Evolutionary conservation across 2,329 filamentous ascomycete genomes (phyloP).

Genomic region (Dactylellina drechsleri): DNA sequence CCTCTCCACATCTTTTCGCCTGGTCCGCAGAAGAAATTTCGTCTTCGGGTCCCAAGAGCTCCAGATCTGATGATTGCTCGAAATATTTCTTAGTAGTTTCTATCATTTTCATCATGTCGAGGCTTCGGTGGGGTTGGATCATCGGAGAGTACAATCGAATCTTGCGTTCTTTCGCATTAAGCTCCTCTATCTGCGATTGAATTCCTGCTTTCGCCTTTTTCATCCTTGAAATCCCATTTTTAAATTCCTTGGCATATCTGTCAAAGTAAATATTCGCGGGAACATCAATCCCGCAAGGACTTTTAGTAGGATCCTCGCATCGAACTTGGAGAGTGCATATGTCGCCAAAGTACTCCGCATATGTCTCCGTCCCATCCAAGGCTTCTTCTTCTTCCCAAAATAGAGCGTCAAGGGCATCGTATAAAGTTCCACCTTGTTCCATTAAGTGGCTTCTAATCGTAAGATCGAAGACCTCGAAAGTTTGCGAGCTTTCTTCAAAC

Average conservation of each 20-base stretch:
- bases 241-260: slow-evolving; percentile 57
- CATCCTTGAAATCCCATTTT: slow-evolving; percentile 53
- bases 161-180: slow-evolving; percentile 56
- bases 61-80: slow-evolving; percentile 45
- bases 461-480: slow-evolving; percentile 54
- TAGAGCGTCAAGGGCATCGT: slow-evolving; percentile 56
- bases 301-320: slow-evolving; percentile 43
- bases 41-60: slow-evolving; percentile 25
- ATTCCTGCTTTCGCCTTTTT: slow-evolving; percentile 55
- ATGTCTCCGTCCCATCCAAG: slow-evolving; percentile 47
- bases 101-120: slow-evolving; percentile 51
- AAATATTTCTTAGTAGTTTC: slow-evolving; percentile 36
- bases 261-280: slow-evolving; percentile 57
- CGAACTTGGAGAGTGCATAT: slow-evolving; percentile 56
- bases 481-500: slow-evolving; percentile 50
- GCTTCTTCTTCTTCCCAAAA: slow-evolving; percentile 53
- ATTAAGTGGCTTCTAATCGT: slow-evolving; percentile 24
- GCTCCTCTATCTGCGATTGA: slow-evolving; percentile 54
- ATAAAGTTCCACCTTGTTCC: slow-evolving; percentile 53
- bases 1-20: slow-evolving; percentile 48
- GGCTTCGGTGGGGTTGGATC: slow-evolving; percentile 20
- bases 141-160: slow-evolving; percentile 55
- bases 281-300: slow-evolving; percentile 55
- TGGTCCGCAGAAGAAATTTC: slow-evolving; percentile 38
- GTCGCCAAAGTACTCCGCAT: slow-evolving; percentile 57